Evolutionary conservation across 2,329 filamentous ascomycete genomes (phyloP).

Genomic region (Neofusicoccum parvum): DNA sequence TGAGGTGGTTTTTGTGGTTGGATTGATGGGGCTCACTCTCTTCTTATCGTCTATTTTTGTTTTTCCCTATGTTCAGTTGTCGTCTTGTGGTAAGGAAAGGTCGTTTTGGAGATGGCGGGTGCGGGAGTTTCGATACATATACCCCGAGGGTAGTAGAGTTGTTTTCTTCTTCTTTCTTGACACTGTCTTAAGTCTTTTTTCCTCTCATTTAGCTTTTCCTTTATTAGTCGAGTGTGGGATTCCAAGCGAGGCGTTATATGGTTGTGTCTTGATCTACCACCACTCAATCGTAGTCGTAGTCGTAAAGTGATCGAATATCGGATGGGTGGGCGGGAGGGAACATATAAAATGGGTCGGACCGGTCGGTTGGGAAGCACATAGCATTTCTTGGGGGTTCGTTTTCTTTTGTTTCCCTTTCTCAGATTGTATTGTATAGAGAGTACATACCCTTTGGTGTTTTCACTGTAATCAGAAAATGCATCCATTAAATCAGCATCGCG

Average conservation of each 20-base stretch:
- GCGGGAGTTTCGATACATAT: neutral
- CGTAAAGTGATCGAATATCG: neutral
- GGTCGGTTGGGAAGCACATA: neutral
- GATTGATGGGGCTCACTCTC: constrained; percentile 1
- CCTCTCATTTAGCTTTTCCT: neutral
- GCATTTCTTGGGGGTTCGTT: neutral
- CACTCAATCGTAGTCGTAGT: neutral
- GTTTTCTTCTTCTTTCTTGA: neutral
- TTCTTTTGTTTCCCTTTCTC: neutral
- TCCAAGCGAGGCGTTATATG: neutral
- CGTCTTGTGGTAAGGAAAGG: neutral
- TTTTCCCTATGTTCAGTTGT: neutral
- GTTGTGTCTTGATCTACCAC: neutral
- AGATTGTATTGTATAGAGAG: neutral
- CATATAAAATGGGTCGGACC: neutral
- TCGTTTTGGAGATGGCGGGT: neutral
- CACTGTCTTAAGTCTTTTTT: neutral
- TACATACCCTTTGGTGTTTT: neutral
- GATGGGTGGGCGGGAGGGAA: neutral
- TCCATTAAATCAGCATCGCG: too few species aligned
- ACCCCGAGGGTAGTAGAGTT: neutral
- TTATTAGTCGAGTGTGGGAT: neutral
- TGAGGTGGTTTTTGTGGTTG: constrained; percentile 85
- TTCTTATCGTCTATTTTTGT: neutral
- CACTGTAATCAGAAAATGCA: neutral